Evolutionary conservation across 2,329 filamentous ascomycete species (phyloP), one percentile per base, ranked within the genome.

Genomic region (Arthrobotrys entomopaga): DNA sequence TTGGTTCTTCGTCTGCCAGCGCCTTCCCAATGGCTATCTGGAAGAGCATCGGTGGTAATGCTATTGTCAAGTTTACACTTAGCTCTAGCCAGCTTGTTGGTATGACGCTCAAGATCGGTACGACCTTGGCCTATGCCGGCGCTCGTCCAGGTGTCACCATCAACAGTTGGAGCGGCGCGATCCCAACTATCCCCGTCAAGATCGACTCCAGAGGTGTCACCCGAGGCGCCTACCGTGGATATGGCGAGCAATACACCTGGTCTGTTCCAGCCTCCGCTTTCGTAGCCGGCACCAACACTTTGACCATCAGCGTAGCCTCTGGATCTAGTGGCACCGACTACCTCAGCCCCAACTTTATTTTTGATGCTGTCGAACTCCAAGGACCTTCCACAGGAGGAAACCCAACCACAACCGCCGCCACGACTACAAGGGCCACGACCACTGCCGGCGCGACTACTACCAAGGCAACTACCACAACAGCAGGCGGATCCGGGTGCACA

Each of bases 1-100:
- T 89, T 10, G 88, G 87, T 46, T 84, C 84, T 20, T 86, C 85
- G 22, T 79, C 81, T 4, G 78, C 84, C 0, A 81, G 81, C 2
- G 83, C 85, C 70, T 88, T 90, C 78, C 88, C 88, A 49, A 90
- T 90, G 88, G 88, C 88, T 0, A 80, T 89, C 24, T 88, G 89
- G 81, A 87, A 89, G 79, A 74, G 63, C 22, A 74, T 74, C 40
- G 70, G 70, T 16, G 70, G 63, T 20, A 43, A 24, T 13, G 70
- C 70, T 20, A 48, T 74, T 19, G 70, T 74, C 20, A 74, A 67
- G 34, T 74, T 74, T 57, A 74, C 56, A 0, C 70, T 74, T 13
- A 38, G 56, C 15, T 74, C 70, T 20, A 74, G 57, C 50, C 70
- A 74, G 38, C 61, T 74, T 16, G 70, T 74, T 20, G 56, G 53